Base-by-base conservation (phyloP, 495 filamentous ascomycete species). In the Daldinia childiae region DNA sequence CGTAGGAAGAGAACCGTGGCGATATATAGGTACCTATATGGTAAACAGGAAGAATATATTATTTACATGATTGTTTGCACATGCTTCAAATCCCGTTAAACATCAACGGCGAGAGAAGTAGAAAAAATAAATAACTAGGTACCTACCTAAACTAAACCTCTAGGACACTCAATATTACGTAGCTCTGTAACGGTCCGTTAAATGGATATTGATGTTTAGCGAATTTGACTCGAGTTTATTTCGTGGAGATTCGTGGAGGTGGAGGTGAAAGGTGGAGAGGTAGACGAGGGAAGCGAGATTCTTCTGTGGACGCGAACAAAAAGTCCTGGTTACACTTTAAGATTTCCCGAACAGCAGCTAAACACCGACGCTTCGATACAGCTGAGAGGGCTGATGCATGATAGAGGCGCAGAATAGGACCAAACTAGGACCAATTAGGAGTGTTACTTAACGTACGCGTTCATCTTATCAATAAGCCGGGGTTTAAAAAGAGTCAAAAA, bases 331-430 rank as follows among this genome's bases (percentile, higher is more conserved):
- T 64, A 57, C 8, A 50, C 48, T 61, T 72, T 61, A 52, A 64
- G 70, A 64, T 68, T 62, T 64, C 56, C 56, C 70, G 61, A 72
- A 64, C 24, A 48, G 36, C 60, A 64, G 56, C 64, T 60, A 56
- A 56, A 62, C 4, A 50, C 50, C 50, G 56, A 62, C 15, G 27
- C 26, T n/a, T 62, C 26, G 51, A 63, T 61, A 64, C 26, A 57
- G 32, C 58, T 50, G 43, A 72, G 50, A 26, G 59, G 64, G 69
- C 63, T 67, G 64, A 50, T 72, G 64, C 64, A 72, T 72, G 56
- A 52, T 59, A 68, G 64, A 27, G 64, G 64, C 70, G 64, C 19
- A 45, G 39, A 43, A 36, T 41, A 48, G 34, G 48, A 64, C 17
- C 27, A 59, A 59, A 38, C 48, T 52, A 50, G 54, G 38, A 64